Evolutionary conservation across 345 rosid species (phyloP).

Genomic region (Kernera saxatilis): DNA sequence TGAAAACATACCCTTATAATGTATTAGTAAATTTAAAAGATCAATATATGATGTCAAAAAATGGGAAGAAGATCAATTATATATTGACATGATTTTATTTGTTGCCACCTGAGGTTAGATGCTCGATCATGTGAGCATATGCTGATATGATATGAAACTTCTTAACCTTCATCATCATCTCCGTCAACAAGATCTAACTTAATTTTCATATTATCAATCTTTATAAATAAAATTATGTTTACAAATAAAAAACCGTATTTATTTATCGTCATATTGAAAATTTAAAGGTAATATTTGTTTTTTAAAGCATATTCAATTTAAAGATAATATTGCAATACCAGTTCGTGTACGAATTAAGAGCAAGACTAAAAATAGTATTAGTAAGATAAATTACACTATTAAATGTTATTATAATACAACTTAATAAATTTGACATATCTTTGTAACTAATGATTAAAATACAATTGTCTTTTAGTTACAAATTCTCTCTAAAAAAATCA

Average conservation of each 20-base stretch:
- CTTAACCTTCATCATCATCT: not conserved
- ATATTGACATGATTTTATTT: not conserved
- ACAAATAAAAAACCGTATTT: not conserved
- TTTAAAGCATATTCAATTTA: too few relatives aligned
- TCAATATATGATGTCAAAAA: too few relatives aligned
- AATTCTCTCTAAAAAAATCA: not conserved
- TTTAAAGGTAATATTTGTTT: not conserved
- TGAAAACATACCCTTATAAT: not conserved
- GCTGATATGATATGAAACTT: slow-evolving; percentile 9
- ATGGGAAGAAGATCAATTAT: slow-evolving; percentile 4
- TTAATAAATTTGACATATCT: not conserved
- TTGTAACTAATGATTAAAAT: not conserved
- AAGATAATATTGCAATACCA: not conserved
- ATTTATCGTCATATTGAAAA: not conserved
- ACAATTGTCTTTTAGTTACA: not conserved
- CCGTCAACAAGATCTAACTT: not conserved
- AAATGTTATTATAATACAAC: too few relatives aligned
- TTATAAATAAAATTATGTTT: not conserved
- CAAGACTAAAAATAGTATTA: too few relatives aligned
- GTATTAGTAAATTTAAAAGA: too few relatives aligned
- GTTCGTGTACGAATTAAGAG: too few relatives aligned
- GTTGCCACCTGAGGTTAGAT: slow-evolving; percentile 25
- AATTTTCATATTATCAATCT: not conserved
- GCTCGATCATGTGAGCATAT: slow-evolving; percentile 16
- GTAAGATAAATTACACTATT: too few relatives aligned